Evolutionary conservation across 2,329 filamentous ascomycete genomes (phyloP).

Genomic region (Ceratocystis destructans): DNA sequence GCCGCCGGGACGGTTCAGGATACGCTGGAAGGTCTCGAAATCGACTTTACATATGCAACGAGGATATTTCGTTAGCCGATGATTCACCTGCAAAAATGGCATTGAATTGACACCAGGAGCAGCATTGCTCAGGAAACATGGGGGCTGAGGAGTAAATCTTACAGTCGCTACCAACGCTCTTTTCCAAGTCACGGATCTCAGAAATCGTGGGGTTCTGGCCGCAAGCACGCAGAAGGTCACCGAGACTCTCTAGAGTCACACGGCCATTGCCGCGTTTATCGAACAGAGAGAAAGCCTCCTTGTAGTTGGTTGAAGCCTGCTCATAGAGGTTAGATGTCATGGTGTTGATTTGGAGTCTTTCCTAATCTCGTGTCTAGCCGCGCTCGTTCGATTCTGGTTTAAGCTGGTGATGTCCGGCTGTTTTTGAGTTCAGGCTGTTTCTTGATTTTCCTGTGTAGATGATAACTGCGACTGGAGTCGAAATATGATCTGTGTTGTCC

Average conservation of each 20-base stretch:
- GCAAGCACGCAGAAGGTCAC: slow-evolving; percentile 88
- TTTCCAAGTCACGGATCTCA: slow-evolving; percentile 87
- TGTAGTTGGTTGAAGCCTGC: slow-evolving; percentile 90
- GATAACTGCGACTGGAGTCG: neutral
- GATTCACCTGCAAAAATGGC: neutral
- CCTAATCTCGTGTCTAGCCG: neutral
- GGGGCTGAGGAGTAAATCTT: slow-evolving; percentile 32
- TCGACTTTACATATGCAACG: slow-evolving; percentile 50
- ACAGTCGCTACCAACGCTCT: slow-evolving; percentile 83
- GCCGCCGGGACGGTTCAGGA: slow-evolving; percentile 91
- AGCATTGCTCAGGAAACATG: neutral
- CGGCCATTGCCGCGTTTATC: slow-evolving; percentile 97
- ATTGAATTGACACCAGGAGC: neutral
- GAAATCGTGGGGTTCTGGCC: slow-evolving; percentile 93
- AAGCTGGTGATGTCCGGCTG: neutral
- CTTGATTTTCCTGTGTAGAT: neutral
- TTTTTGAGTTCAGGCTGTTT: neutral
- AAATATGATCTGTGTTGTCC: too few relatives aligned
- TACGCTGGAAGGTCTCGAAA: slow-evolving; percentile 91
- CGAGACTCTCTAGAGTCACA: slow-evolving; percentile 71
- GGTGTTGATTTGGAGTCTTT: neutral
- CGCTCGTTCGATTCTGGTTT: too few relatives aligned
- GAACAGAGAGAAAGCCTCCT: slow-evolving; percentile 98
- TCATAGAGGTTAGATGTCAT: slow-evolving; percentile 37
- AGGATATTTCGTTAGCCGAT: neutral